These are phyloP conservation scores for Mariannaea elegans DNA, from an alignment of 2,329 filamentous ascomycete genomes.

Conservation along the genomic window DNA sequence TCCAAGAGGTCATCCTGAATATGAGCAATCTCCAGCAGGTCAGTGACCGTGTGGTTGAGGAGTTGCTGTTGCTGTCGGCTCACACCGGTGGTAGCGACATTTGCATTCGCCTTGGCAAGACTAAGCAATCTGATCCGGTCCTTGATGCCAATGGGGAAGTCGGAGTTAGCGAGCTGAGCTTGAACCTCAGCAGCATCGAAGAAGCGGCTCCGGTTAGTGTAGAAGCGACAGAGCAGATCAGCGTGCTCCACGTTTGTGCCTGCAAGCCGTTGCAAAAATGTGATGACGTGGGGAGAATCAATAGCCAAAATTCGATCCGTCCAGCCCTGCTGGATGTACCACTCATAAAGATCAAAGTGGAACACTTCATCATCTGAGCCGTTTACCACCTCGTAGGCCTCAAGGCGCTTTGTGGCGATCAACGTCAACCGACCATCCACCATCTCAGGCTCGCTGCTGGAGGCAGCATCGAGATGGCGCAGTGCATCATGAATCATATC, in stretches of 20 bases:
- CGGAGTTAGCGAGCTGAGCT: slow-evolving; percentile 81
- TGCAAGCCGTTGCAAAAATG: slow-evolving; percentile 83
- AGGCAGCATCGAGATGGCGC: slow-evolving; percentile 76
- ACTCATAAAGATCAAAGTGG: slow-evolving; percentile 95
- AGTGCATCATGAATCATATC: slow-evolving; percentile 87
- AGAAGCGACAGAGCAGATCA: slow-evolving; percentile 92
- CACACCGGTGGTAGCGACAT: slow-evolving; percentile 79
- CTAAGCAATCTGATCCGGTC: slow-evolving; percentile 90
- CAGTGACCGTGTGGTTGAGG: slow-evolving; percentile 83
- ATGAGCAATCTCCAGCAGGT: slow-evolving; percentile 89
- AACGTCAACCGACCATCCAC: slow-evolving; percentile 82
- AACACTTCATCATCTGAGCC: slow-evolving; percentile 91
- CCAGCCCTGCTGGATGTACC: slow-evolving; percentile 90
- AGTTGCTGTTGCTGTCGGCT: slow-evolving; percentile 84
- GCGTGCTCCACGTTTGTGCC: slow-evolving; percentile 78
- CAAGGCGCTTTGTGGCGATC: slow-evolving; percentile 79
- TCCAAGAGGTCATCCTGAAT: slow-evolving; percentile 93
- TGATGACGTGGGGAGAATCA: slow-evolving; percentile 84
- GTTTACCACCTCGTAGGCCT: slow-evolving; percentile 92
- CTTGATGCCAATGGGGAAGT: slow-evolving; percentile 81
- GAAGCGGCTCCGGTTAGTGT: slow-evolving; percentile 83
- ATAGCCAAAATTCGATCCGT: slow-evolving; percentile 86
- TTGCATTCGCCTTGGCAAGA: slow-evolving; percentile 90
- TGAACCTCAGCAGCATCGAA: slow-evolving; percentile 91
- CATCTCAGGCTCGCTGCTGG: slow-evolving; percentile 73